Evolutionary conservation across 2,329 filamentous ascomycete species (phyloP).

Genomic region (Aspergillus terreus): DNA sequence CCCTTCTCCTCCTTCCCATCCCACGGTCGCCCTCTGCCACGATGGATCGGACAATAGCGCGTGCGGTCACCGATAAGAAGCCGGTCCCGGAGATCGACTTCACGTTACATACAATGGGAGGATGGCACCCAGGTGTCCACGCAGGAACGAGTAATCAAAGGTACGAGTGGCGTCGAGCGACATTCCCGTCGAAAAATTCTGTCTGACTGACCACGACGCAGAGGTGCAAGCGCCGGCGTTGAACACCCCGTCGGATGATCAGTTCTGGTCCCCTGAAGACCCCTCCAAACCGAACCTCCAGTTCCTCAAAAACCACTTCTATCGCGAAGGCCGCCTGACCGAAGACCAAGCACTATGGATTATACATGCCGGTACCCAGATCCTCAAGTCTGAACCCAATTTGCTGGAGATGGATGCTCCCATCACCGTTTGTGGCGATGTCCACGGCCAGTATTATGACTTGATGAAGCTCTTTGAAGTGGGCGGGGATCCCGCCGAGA

Average conservation of each 20-base stretch:
- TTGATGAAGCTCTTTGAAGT: constrained; percentile 99
- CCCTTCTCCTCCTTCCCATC: background rate
- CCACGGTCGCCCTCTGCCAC: constrained; percentile 15
- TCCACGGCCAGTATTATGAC: constrained; percentile 98
- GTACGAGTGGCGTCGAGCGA: constrained; percentile 49
- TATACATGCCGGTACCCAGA: constrained; percentile 78
- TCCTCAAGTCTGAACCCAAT: constrained; percentile 88
- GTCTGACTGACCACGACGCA: constrained; percentile 36
- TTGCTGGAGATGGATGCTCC: constrained; percentile 98
- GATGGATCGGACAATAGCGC: constrained; percentile 60
- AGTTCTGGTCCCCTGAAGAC: constrained; percentile 87
- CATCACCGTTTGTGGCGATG: constrained; percentile 96
- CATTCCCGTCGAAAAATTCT: background rate
- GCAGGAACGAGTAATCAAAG: constrained; percentile 95
- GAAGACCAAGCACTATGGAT: constrained; percentile 98
- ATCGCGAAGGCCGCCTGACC: constrained; percentile 91
- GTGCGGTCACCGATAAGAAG: constrained; percentile 91
- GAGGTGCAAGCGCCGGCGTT: constrained; percentile 98
- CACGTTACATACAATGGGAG: constrained; percentile 96
- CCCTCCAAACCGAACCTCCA: constrained; percentile 84
- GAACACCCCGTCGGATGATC: constrained; percentile 84
- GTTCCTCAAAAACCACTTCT: constrained; percentile 98
- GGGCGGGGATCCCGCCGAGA: constrained; percentile 92
- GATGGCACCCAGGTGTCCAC: constrained; percentile 95
- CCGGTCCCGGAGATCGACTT: constrained; percentile 98